Evolutionary conservation across 139 green algal genomes (phyloP).

Genomic region (Zygnema circumcarinatum): DNA sequence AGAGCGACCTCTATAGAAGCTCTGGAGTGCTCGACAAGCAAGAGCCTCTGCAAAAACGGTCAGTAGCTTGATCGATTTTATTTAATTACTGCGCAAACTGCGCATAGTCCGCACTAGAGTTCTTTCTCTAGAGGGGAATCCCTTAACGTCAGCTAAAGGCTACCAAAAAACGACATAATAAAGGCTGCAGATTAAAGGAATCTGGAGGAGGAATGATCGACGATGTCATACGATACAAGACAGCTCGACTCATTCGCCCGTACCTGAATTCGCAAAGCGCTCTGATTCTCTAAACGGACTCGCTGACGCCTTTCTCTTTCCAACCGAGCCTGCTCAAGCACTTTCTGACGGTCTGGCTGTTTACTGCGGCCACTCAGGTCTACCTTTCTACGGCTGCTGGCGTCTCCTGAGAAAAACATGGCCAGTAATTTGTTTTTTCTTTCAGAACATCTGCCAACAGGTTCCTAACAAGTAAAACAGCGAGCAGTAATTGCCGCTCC

Average conservation of each 20-base stretch:
- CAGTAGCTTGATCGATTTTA: too few species aligned
- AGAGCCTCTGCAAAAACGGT: too few species aligned
- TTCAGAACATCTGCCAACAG: too few species aligned
- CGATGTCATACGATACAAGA: too few species aligned
- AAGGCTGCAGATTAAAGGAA: neutral
- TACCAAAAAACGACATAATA: too few species aligned
- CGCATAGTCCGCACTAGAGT: too few species aligned
- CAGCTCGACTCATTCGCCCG: neutral
- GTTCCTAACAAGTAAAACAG: too few species aligned
- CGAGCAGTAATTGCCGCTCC: too few species aligned
- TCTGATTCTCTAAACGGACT: slow-evolving; percentile 14
- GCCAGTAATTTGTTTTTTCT: too few species aligned
- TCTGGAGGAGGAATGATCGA: neutral
- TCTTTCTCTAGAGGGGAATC: too few species aligned
- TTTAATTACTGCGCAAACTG: too few species aligned
- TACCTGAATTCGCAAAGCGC: slow-evolving; percentile 13
- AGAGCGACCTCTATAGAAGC: slow-evolving; percentile 13
- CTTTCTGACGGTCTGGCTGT: neutral
- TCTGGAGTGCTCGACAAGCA: neutral
- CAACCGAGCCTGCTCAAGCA: slow-evolving; percentile 16
- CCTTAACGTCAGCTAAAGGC: too few species aligned
- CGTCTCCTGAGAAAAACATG: slow-evolving; percentile 9
- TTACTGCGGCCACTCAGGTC: slow-evolving; percentile 10
- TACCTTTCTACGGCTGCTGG: neutral
- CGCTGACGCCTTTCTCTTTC: slow-evolving; percentile 9